Evolutionary conservation across 2,329 filamentous ascomycete genomes (phyloP).

Genomic region (Diaporthe destruens): DNA sequence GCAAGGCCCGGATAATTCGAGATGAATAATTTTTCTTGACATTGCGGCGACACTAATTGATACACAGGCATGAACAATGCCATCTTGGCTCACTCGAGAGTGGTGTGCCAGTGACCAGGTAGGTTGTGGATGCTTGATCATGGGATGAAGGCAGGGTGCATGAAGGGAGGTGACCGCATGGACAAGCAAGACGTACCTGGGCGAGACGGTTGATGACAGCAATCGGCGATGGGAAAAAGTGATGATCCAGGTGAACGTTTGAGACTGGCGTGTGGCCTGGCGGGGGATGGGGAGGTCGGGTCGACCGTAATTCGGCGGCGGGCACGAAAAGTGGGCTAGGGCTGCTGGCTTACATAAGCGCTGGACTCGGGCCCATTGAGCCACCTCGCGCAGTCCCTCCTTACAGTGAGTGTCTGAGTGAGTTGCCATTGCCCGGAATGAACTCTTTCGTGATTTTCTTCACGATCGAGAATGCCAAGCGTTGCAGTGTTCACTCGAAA

Average conservation of each 20-base stretch:
- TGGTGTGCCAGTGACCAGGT: slow-evolving; percentile 9
- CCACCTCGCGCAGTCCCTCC: background rate
- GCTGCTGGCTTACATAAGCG: background rate
- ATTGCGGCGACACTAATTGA: slow-evolving; percentile 30
- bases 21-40: slow-evolving; percentile 19
- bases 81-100: slow-evolving; percentile 23
- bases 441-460: background rate
- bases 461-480: background rate
- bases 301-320: slow-evolving; percentile 29
- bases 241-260: slow-evolving; percentile 40
- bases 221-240: slow-evolving; percentile 38
- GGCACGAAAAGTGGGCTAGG: slow-evolving; percentile 18
- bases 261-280: slow-evolving; percentile 26
- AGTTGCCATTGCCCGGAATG: background rate
- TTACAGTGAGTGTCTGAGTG: too few relatives aligned
- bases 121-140: slow-evolving; percentile 17
- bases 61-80: slow-evolving; percentile 26
- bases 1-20: background rate
- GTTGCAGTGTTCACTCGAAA: background rate
- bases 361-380: background rate
- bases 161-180: slow-evolving; percentile 18
- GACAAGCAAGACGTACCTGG: slow-evolving; percentile 38
- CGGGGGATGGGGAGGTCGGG: slow-evolving; percentile 24
- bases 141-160: slow-evolving; percentile 5
- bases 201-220: slow-evolving; percentile 35